A percentile compares a stretch with the other conserved stretches of the same genome.
These are phyloP conservation scores for Fragaria ananassa DNA, from an alignment of 306 rosid species.

Conservation along the genomic window DNA sequence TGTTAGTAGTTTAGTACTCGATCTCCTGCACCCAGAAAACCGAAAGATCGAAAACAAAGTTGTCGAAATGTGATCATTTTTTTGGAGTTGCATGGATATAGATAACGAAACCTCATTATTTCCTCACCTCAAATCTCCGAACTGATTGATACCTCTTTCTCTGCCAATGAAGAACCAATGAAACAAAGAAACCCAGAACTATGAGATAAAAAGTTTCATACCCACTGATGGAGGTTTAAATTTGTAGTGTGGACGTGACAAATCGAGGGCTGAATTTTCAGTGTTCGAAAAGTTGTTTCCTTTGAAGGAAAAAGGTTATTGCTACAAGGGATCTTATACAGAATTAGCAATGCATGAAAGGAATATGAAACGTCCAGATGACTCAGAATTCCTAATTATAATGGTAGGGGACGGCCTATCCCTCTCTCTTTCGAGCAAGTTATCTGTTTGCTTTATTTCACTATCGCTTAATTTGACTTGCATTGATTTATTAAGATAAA, in stretches of 20 bases:
- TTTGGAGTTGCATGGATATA: conserved; percentile 5
- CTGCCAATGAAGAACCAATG: not conserved
- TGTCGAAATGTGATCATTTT: not conserved
- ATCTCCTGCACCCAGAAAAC: not conserved
- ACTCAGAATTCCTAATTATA: conserved; percentile 21
- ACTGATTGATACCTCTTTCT: not conserved
- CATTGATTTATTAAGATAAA: conserved; percentile 3
- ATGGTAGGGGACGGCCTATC: conserved; percentile 35
- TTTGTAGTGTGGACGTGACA: not conserved
- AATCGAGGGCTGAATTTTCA: conserved; percentile 13
- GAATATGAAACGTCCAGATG: conserved; percentile 35
- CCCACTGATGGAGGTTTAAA: not conserved
- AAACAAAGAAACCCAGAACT: not conserved
- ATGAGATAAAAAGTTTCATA: not conserved
- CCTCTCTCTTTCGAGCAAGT: not conserved
- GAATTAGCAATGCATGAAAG: conserved; percentile 37
- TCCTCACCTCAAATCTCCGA: conserved; percentile 4
- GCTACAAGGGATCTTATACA: conserved; percentile 21
- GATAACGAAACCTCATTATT: not conserved
- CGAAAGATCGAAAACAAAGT: not conserved
- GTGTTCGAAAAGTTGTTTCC: conserved; percentile 33
- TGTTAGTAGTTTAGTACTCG: not conserved
- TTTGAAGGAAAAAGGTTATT: conserved; percentile 21
- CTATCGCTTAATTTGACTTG: conserved; percentile 49
- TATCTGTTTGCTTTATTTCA: conserved; percentile 38